Evolutionary conservation across 202 grass and related monocot genomes (phyloP).

Genomic region (Miscanthus sacchariflorus): DNA sequence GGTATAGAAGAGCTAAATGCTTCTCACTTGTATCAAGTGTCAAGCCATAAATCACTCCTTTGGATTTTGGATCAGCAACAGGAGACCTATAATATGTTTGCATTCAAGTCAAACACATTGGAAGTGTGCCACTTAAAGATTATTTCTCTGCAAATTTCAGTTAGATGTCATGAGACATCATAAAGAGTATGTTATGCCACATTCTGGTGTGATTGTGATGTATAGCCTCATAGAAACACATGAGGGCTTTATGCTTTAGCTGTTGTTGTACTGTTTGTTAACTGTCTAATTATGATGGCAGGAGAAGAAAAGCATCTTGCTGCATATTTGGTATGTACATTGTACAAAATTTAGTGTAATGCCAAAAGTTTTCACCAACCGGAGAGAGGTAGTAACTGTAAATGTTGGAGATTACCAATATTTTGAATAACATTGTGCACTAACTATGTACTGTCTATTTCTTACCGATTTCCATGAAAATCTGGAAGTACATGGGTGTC

Average conservation of each 20-base stretch:
- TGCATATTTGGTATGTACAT: background rate
- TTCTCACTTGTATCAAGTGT: constrained; percentile 92
- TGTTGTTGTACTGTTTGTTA: background rate
- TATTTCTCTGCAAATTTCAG: background rate
- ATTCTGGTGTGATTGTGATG: background rate
- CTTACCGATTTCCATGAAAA: constrained; percentile 95
- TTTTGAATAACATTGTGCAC: background rate
- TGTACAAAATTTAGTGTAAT: background rate
- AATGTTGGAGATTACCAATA: background rate
- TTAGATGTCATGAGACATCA: background rate
- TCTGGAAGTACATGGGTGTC: constrained; percentile 93
- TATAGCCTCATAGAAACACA: background rate
- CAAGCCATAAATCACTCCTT: constrained; percentile 89
- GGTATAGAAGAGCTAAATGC: constrained; percentile 78
- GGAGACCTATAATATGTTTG: constrained; percentile 69
- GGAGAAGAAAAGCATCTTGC: constrained; percentile 4
- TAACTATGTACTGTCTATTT: constrained; percentile 18
- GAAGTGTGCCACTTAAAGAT: background rate
- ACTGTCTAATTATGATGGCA: background rate
- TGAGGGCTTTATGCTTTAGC: constrained; percentile 2
- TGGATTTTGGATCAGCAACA: constrained; percentile 92
- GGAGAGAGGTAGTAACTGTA: background rate
- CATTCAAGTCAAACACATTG: constrained; percentile 14
- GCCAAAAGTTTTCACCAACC: constrained; percentile 2
- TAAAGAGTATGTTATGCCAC: constrained; percentile 14